Evolutionary conservation across 225 moss, liverwort and hornwort species (phyloP), one percentile per base, ranked within the genome.

Genomic region (Antitrichia curtipendula): DNA sequence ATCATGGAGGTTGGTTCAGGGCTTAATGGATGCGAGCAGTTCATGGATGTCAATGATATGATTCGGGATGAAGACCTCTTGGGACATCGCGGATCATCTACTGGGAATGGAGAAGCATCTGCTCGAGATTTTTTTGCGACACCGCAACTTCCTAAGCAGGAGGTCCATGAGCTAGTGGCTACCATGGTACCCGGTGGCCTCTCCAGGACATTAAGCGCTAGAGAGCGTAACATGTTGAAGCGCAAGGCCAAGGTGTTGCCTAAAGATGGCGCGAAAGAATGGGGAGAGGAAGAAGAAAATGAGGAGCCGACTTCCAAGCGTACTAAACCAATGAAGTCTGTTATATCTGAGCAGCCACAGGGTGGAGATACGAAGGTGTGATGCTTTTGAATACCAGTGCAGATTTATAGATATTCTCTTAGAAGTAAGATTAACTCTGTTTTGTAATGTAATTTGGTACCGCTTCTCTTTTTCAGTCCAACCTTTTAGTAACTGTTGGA

Each of bases 31-130:
- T 96, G 95, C 90, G 97, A 96, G 89, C 95, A 96, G 85, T 97
- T 97, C 84, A 92, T 97, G 96, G 97, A 97, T 91, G 95, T 97
- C 75, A 96, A 91, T 93, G 97, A 97, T 84, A 97, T 97, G 92
- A 95, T 97, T 79, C 95, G 92, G 45, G 97, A 97, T 91, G 97
- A 97, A 89, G 97, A 97, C 90, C 94, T 97, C 21, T 85, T 94
- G 72, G 87, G 93, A 29, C 95, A 93, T 86, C 90, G 89, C 62
- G 94, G 86, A 84, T 81, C 89, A 22, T 88, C 89, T 68, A 90
- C 85, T 56, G 89, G 89, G 57, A 97, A 96, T 90, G 97, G 97
- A 80, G 94, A 96, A 88, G 92, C 90, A 86, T 92, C 88, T 81
- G 65, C 90, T 71, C 92, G 91, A 80, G 96, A 91, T 69, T 82